Conservation (phyloP, 768 basidiomycete genomes). For the Leccinum truebloodii region DNA sequence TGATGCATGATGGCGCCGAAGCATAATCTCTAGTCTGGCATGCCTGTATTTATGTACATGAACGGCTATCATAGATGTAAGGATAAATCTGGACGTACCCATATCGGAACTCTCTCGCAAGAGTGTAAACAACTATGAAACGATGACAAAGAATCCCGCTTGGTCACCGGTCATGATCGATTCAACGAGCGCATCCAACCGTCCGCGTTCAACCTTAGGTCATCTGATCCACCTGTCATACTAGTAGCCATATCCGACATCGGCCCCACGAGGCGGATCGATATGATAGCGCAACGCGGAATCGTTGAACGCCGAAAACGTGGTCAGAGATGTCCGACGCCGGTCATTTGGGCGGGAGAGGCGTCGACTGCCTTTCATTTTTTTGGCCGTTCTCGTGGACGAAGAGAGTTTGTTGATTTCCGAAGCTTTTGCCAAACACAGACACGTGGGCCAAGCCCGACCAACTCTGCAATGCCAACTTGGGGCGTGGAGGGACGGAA, state of each 20-base stretch:
- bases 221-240: conserved; percentile 71
- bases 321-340: too few relatives aligned
- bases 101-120: conserved; percentile 30
- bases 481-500: too few relatives aligned
- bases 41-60: too few relatives aligned
- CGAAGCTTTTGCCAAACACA: too few relatives aligned
- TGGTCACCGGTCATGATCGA: conserved; percentile 68
- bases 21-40: too few relatives aligned
- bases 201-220: conserved; percentile 57
- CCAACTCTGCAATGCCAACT: neutral
- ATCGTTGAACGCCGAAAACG: conserved; percentile 61
- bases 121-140: conserved; percentile 15
- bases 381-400: too few relatives aligned
- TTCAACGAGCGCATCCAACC: conserved; percentile 57
- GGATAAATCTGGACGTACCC: too few relatives aligned
- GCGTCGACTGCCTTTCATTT: conserved; percentile 7
- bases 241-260: conserved; percentile 59
- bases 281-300: conserved; percentile 73
- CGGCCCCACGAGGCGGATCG: conserved; percentile 62
- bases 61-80: too few relatives aligned
- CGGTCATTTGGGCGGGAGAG: conserved; percentile 1
- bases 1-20: too few relatives aligned
- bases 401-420: too few relatives aligned
- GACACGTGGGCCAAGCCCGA: conserved; percentile 7
- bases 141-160: conserved; percentile 45